A percentile compares a stretch with the other conserved stretches of the same genome.
Conservation (phyloP, 1,284 basidiomycete species). For the Sporisorium graminicola region DNA sequence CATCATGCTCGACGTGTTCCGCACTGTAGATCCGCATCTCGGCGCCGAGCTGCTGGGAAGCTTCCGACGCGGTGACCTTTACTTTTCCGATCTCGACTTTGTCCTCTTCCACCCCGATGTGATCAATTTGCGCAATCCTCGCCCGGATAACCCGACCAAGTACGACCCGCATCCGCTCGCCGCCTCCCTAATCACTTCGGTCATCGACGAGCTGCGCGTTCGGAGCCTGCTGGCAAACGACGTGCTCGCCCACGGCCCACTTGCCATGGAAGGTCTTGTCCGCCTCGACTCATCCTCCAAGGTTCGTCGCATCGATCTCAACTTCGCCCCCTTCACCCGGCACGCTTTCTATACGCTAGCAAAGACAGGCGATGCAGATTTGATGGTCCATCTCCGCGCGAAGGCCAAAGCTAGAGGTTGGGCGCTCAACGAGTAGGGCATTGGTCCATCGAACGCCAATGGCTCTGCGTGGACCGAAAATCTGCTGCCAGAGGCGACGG, state of each 20-base stretch:
- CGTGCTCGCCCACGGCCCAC: constrained; percentile 29
- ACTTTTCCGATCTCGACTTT: constrained; percentile 46
- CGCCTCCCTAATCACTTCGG: constrained; percentile 6
- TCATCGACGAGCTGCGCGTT: constrained; percentile 12
- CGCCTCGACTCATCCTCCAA: constrained; percentile 16
- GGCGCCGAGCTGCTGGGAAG: constrained; percentile 34
- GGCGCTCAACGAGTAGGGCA: constrained; percentile 42
- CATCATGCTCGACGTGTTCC: constrained; percentile 20
- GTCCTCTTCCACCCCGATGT: constrained; percentile 35
- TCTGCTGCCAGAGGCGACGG: constrained; percentile 28
- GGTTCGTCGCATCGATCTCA: constrained; percentile 38
- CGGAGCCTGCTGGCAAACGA: constrained; percentile 27
- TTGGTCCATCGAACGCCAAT: constrained; percentile 37
- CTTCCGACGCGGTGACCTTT: constrained; percentile 42
- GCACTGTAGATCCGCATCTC: constrained; percentile 21
- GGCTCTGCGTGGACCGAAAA: constrained; percentile 36
- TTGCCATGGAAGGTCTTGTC: constrained; percentile 30
- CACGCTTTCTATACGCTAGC: constrained; percentile 42
- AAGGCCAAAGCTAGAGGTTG: constrained; percentile 26
- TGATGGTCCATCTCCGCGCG: constrained; percentile 36
- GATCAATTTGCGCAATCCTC: constrained; percentile 17
- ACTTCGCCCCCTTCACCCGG: constrained; percentile 35
- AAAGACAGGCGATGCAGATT: constrained; percentile 39
- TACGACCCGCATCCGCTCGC: constrained; percentile 20
- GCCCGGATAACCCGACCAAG: constrained; percentile 4